Conservation (phyloP, 2,329 filamentous ascomycete genomes). For the Rhinocladiella similis region DNA sequence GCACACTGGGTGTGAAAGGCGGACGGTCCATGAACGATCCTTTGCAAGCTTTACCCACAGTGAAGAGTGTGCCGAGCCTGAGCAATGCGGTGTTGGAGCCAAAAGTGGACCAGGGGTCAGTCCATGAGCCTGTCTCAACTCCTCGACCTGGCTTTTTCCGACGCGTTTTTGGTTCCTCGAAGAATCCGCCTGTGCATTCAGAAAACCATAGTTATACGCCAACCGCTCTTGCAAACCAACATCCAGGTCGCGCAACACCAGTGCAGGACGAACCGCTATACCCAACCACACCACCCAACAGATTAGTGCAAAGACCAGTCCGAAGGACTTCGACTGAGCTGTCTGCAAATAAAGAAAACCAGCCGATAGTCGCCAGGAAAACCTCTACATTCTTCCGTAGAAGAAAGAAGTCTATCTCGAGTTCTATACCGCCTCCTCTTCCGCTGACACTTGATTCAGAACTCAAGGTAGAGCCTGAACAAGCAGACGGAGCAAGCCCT, state of each 20-base stretch:
- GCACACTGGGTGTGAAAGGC: constrained; percentile 39
- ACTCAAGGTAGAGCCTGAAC: constrained; percentile 17
- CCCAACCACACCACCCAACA: constrained; percentile 26
- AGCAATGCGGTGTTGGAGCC: constrained; percentile 50
- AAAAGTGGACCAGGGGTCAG: constrained; percentile 58
- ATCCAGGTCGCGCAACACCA: constrained; percentile 19
- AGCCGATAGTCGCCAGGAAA: constrained; percentile 72
- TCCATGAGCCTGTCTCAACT: constrained; percentile 6
- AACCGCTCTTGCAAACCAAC: constrained; percentile 25
- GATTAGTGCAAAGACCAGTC: constrained; percentile 30
- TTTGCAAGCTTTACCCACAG: constrained; percentile 20
- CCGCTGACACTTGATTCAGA: constrained; percentile 45
- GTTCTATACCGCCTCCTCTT: constrained; percentile 60
- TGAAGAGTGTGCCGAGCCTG: constrained; percentile 30
- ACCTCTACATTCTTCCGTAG: constrained; percentile 91
- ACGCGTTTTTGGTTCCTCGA: constrained; percentile 81
- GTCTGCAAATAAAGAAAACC: constrained; percentile 36
- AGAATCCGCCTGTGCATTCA: constrained; percentile 40
- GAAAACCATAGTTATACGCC: constrained; percentile 8
- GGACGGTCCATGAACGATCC: constrained; percentile 33
- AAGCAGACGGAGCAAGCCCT: constrained; percentile 54
- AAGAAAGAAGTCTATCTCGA: constrained; percentile 83
- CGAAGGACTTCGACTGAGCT: constrained; percentile 31
- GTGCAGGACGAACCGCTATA: constrained; percentile 27
- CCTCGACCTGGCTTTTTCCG: constrained; percentile 82